These are phyloP conservation scores for Escovopsis sp. DNA, from an alignment of 2,329 filamentous ascomycete species.

Conservation along the genomic window DNA sequence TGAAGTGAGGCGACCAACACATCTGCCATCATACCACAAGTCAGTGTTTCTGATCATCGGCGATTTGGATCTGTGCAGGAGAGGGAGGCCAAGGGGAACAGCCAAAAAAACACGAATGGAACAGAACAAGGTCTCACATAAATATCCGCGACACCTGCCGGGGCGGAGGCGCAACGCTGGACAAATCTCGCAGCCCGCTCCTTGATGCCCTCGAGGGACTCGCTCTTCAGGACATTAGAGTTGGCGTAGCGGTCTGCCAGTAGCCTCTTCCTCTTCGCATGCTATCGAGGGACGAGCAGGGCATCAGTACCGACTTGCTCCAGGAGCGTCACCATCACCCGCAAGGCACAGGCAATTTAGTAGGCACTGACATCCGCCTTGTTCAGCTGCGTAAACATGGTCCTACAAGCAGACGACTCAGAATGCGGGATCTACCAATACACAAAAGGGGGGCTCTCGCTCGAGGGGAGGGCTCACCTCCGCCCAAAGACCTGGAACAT, in stretches of 20 bases:
- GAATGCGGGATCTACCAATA: background rate
- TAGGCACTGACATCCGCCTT: constrained; percentile 34
- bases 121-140: constrained; percentile 47
- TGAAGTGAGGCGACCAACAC: constrained; percentile 11
- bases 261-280: constrained; percentile 46
- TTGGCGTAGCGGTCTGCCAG: constrained; percentile 56
- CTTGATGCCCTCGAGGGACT: constrained; percentile 41
- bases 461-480: constrained; percentile 23
- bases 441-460: background rate
- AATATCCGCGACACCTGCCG: constrained; percentile 37
- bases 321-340: no score
- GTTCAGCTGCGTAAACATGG: constrained; percentile 45
- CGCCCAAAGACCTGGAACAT: constrained; percentile 43
- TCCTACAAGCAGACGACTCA: constrained; percentile 19
- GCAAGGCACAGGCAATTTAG: no score
- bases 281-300: constrained; percentile 23
- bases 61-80: background rate
- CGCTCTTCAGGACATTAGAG: constrained; percentile 45
- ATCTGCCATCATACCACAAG: constrained; percentile 11
- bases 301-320: no score
- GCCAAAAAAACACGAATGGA: no score
- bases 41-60: constrained; percentile 2
- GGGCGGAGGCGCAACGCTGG: constrained; percentile 32
- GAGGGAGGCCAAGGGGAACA: no score
- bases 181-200: constrained; percentile 42